Percentiles rank a stretch among this genome's conserved stretches.
Evolutionary conservation across 2,329 filamentous ascomycete species (phyloP).

Genomic region (Clonostachys byssicola): DNA sequence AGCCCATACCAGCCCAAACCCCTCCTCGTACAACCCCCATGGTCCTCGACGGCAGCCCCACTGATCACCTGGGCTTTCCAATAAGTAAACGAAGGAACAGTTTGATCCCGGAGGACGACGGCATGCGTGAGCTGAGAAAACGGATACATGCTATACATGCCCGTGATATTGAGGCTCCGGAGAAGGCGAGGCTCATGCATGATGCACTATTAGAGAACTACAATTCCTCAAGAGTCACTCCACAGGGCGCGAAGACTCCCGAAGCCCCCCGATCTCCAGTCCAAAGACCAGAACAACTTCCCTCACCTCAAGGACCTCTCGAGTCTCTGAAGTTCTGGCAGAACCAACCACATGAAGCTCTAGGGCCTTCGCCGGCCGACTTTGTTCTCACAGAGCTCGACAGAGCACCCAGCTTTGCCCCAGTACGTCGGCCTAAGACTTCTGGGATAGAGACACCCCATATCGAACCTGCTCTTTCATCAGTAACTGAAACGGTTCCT

Average conservation of each 20-base stretch:
- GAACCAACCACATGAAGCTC: slow-evolving; percentile 33
- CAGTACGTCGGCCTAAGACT: slow-evolving; percentile 39
- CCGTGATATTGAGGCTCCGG: slow-evolving; percentile 48
- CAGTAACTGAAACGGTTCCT: slow-evolving; percentile 23
- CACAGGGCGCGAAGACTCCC: slow-evolving; percentile 24
- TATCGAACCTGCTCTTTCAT: slow-evolving; percentile 8
- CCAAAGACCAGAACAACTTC: not conserved
- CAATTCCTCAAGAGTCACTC: slow-evolving; percentile 22
- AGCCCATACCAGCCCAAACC: slow-evolving; percentile 4
- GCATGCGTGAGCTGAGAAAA: slow-evolving; percentile 63
- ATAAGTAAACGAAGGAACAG: slow-evolving; percentile 17
- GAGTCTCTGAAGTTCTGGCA: slow-evolving; percentile 59
- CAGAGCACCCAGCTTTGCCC: slow-evolving; percentile 62
- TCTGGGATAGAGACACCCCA: slow-evolving; percentile 6
- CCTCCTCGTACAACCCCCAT: slow-evolving; percentile 7
- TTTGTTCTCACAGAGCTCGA: slow-evolving; percentile 57
- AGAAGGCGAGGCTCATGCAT: slow-evolving; percentile 73
- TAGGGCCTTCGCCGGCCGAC: slow-evolving; percentile 28
- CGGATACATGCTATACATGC: slow-evolving; percentile 68
- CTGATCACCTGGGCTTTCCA: slow-evolving; percentile 25
- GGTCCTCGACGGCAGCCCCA: slow-evolving; percentile 13
- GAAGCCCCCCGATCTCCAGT: slow-evolving; percentile 12
- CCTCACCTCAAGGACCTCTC: slow-evolving; percentile 33
- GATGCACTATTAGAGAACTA: slow-evolving; percentile 67
- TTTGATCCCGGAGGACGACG: slow-evolving; percentile 70